Evolutionary conservation across 345 rosid species (phyloP).

Genomic region (Citrus sinensis): DNA sequence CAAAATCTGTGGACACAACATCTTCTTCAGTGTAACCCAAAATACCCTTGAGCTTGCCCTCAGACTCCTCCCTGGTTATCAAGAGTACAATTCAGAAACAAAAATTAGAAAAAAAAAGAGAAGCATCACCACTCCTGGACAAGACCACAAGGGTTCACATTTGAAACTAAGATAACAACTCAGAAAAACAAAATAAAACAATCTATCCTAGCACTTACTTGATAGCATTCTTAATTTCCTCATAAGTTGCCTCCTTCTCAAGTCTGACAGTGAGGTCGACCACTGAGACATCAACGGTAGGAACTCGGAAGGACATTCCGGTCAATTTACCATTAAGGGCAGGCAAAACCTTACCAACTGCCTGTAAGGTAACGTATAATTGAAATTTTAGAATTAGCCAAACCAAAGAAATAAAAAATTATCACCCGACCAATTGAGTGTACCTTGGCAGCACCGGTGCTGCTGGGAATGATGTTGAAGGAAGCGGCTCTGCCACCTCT

Average conservation of each 20-base stretch:
- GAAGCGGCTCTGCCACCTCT: constrained; percentile 98
- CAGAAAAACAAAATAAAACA: neutral
- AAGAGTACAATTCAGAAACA: neutral
- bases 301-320: constrained; percentile 97
- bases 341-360: constrained; percentile 86
- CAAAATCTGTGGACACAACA: constrained; percentile 78
- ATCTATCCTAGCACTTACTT: constrained; percentile 32
- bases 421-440: neutral
- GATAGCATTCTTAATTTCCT: constrained; percentile 66
- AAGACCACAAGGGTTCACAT: neutral
- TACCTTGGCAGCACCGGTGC: constrained; percentile 94
- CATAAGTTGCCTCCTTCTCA: constrained; percentile 68
- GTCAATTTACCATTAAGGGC: constrained; percentile 75
- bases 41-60: constrained; percentile 79
- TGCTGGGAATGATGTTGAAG: constrained; percentile 92
- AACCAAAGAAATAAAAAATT: too few relatives aligned
- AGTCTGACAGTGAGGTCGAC: constrained; percentile 89
- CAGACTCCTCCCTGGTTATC: constrained; percentile 59
- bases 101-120: neutral
- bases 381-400: neutral
- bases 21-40: constrained; percentile 85
- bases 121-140: neutral
- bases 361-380: constrained; percentile 26
- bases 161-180: neutral
- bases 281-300: constrained; percentile 85